These are phyloP conservation scores for Apostasia shenzhenica DNA, from an alignment of 106 monocot species.

Conservation along the genomic window DNA sequence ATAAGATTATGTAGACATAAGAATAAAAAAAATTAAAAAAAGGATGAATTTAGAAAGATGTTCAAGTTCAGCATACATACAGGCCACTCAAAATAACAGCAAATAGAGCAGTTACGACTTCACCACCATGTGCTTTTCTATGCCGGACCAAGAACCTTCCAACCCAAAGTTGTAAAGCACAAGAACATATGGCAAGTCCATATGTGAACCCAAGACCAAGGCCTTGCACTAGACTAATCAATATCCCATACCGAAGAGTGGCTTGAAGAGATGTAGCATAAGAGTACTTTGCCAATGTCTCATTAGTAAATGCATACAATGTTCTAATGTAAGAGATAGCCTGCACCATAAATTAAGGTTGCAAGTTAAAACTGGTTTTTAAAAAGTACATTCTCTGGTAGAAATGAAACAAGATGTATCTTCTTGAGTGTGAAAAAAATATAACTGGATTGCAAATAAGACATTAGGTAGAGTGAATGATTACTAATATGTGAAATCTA, in stretches of 20 bases:
- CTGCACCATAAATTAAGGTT: slow-evolving; percentile 25
- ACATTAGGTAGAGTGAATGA: too few relatives aligned
- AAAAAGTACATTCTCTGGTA: neutral
- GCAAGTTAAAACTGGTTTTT: neutral
- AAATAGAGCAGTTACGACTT: slow-evolving; percentile 83
- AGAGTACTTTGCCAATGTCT: slow-evolving; percentile 96
- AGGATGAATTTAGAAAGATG: neutral
- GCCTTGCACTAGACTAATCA: slow-evolving; percentile 98
- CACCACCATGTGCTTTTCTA: slow-evolving; percentile 84
- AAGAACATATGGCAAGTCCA: slow-evolving; percentile 98
- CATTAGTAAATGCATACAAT: slow-evolving; percentile 89
- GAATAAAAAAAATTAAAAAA: slow-evolving; percentile 5
- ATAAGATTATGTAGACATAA: neutral
- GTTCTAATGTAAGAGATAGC: slow-evolving; percentile 92
- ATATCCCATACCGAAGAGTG: slow-evolving; percentile 91
- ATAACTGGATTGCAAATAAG: too few relatives aligned
- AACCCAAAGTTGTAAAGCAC: slow-evolving; percentile 96
- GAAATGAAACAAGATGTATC: neutral
- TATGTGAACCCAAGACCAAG: slow-evolving; percentile 98
- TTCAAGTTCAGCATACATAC: slow-evolving; percentile 36
- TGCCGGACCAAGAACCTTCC: slow-evolving; percentile 69
- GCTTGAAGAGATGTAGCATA: slow-evolving; percentile 98
- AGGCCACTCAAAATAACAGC: slow-evolving; percentile 94
- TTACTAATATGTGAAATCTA: too few relatives aligned
- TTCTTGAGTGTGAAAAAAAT: neutral